Percentiles rank a stretch among this genome's conserved stretches.
Evolutionary conservation across 2,329 filamentous ascomycete species (phyloP).

Genomic region (Paraphoma chrysanthemicola): DNA sequence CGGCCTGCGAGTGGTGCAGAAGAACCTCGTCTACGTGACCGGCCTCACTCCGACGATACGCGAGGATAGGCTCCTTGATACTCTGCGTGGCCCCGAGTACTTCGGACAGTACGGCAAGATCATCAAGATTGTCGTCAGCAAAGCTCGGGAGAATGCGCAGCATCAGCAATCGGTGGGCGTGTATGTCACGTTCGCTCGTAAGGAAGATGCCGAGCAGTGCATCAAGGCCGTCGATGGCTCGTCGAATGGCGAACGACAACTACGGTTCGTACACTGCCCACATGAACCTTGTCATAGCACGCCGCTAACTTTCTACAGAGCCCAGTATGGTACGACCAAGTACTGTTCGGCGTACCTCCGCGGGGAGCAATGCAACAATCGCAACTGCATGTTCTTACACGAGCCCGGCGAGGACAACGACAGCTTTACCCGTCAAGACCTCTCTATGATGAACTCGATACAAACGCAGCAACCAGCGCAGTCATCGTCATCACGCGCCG

Average conservation of each 20-base stretch:
- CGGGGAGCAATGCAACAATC: constrained; percentile 92
- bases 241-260: constrained; percentile 82
- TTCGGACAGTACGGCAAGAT: constrained; percentile 99
- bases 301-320: constrained; percentile 51
- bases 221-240: constrained; percentile 93
- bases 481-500: constrained; percentile 58
- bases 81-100: constrained; percentile 87
- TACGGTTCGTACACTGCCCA: constrained; percentile 62
- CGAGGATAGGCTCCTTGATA: constrained; percentile 91
- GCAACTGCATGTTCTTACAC: constrained; percentile 97
- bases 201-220: constrained; percentile 87
- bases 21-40: constrained; percentile 98
- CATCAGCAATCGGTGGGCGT: constrained; percentile 88
- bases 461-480: constrained; percentile 77
- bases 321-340: constrained; percentile 89
- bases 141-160: constrained; percentile 77
- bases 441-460: constrained; percentile 92
- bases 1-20: constrained; percentile 94
- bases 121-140: constrained; percentile 98
- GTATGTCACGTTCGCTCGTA: constrained; percentile 96
- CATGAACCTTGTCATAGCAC: constrained; percentile 4
- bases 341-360: constrained; percentile 98
- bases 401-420: constrained; percentile 98
- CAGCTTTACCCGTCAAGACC: constrained; percentile 91
- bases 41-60: constrained; percentile 89